Percentiles rank a stretch among this genome's conserved stretches.
phyloP scores from a whole-genome alignment of 78 protist genomes.

The Dictyostelium intermedium region DNA sequence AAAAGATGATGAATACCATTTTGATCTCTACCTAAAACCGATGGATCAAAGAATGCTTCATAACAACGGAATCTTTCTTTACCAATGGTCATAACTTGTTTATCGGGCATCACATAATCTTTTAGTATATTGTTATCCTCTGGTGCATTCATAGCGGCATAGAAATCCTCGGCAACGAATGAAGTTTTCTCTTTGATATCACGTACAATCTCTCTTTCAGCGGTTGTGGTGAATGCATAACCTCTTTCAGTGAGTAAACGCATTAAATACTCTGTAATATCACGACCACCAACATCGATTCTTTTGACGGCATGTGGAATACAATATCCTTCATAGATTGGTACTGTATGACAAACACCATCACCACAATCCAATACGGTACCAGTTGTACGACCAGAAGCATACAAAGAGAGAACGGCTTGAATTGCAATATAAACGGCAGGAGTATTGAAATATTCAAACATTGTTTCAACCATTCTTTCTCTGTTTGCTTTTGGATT shows the following conservation, averaged over 20 bases:
- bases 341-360: conserved; percentile 97
- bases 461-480: conserved; percentile 96
- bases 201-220: conserved; percentile 96
- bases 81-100: conserved; percentile 91
- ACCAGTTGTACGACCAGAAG: conserved; percentile 95
- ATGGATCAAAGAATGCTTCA: conserved; percentile 97
- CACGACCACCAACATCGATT: conserved; percentile 96
- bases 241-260: conserved; percentile 95
- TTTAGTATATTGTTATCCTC: conserved; percentile 53
- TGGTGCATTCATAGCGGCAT: neutral
- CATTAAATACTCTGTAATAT: conserved; percentile 93
- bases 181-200: conserved; percentile 94
- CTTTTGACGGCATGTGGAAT: conserved; percentile 94
- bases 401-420: conserved; percentile 96
- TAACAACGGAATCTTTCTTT: conserved; percentile 93
- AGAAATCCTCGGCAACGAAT: conserved; percentile 70
- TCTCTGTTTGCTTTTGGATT: conserved; percentile 99
- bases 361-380: conserved; percentile 98
- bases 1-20: conserved; percentile 85
- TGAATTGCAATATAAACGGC: conserved; percentile 95
- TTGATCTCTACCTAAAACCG: conserved; percentile 91
- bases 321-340: conserved; percentile 97
- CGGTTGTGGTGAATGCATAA: conserved; percentile 96
- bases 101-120: conserved; percentile 94
- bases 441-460: conserved; percentile 97